phyloP scores from a whole-genome alignment of 1,284 basidiomycete species.

The Puccinia horiana region DNA sequence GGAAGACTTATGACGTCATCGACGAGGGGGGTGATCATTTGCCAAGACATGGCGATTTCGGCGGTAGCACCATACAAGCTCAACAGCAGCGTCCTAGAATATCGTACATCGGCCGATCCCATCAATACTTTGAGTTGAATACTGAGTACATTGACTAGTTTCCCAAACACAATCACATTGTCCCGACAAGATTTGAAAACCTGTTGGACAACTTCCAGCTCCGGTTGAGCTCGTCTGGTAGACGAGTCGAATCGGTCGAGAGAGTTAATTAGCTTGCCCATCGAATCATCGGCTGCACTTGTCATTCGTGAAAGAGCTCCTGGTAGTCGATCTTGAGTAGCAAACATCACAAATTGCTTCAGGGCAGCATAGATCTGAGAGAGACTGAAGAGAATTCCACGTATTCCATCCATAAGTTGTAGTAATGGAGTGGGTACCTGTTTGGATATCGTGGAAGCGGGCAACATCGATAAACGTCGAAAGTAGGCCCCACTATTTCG shows the following conservation, averaged over 20 bases:
- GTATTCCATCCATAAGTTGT: constrained; percentile 78
- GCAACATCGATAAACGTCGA: constrained; percentile 75
- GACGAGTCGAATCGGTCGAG: constrained; percentile 89
- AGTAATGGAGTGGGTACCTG: constrained; percentile 74
- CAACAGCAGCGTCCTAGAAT: constrained; percentile 81
- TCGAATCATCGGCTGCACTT: constrained; percentile 77
- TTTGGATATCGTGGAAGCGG: constrained; percentile 68
- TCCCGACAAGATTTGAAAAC: constrained; percentile 83
- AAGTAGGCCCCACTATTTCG: constrained; percentile 81
- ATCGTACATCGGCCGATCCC: constrained; percentile 77
- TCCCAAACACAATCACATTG: constrained; percentile 79
- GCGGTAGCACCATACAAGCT: constrained; percentile 86
- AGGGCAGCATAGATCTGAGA: constrained; percentile 89
- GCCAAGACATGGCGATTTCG: constrained; percentile 86
- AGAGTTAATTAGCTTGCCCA: constrained; percentile 80
- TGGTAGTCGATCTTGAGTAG: constrained; percentile 80
- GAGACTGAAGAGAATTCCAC: constrained; percentile 87
- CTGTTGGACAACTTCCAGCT: constrained; percentile 70
- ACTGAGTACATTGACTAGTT: constrained; percentile 78
- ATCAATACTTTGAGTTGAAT: constrained; percentile 74
- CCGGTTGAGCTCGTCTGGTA: constrained; percentile 69
- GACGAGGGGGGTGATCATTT: constrained; percentile 72
- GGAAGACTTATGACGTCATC: constrained; percentile 69
- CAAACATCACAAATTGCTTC: constrained; percentile 82
- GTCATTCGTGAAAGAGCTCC: constrained; percentile 78